Evolutionary conservation across 2,329 filamentous ascomycete genomes (phyloP), one percentile per base, ranked within the genome.

Genomic region (Aspergillus terreus): DNA sequence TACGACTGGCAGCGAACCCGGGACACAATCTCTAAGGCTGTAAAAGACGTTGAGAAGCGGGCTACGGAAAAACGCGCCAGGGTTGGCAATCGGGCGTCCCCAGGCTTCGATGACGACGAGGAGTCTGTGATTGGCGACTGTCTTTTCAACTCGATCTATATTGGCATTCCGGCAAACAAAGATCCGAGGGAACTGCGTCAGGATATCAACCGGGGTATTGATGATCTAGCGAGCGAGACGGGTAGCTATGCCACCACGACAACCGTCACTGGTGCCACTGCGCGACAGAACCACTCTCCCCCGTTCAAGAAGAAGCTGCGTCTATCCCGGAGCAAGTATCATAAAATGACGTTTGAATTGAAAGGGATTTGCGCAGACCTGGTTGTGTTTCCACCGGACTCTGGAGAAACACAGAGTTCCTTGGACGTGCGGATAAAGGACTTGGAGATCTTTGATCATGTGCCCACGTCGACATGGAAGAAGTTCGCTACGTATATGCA

Each of bases 91-190:
- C 75, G 82, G 53, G 77, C 80, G 48, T 75, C 80, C 7, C 77
- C 81, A 49, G 69, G 74, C 32, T 68, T 77, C 64, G 67, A 82
- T 70, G 63, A 87, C 33, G 88, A 95, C 45, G 87, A 92, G 41
- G 88, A 92, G 69, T 89, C 85, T 11, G 88, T 88, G 5, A 95
- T 97, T 70, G 91, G 90, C 5, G 95, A 99, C 67, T 95, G 95
- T 61, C 78, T 99, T 14, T 99, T 99, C 79, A 97, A 99, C 68
- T 99, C 94, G 0, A 96, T 99, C 49, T 99, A 96, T 74, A 96
- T 99, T 61, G 91, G 89, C 12, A 88, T 99, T 15, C 88, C 92
- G 0, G 82, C 88, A 10, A 94, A 92, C 60, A 84, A 87, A 52
- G 92, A 97, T 61, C 90, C 91, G 4, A 83, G 83, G 48, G 90